Percentiles rank a stretch among this genome's conserved stretches.
Conservation (phyloP, 2,329 filamentous ascomycete species). For the Didymella lethalis region DNA sequence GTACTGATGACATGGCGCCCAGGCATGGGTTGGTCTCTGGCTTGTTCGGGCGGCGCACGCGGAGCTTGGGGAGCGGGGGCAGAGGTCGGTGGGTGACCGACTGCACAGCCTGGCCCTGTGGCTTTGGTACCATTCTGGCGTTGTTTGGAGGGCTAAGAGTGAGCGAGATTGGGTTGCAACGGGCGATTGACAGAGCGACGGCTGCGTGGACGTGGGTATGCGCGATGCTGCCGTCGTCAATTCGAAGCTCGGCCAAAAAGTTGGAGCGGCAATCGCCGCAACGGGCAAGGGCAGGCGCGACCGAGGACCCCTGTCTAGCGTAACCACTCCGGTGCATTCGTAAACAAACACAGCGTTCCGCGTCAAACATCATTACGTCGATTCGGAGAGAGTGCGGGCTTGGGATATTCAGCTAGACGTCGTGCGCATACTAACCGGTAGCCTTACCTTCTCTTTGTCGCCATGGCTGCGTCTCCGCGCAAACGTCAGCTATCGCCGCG, state of each 20-base stretch:
- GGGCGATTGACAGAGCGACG: slow-evolving; percentile 4
- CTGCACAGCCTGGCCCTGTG: slow-evolving; percentile 43
- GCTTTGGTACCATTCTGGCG: slow-evolving; percentile 48
- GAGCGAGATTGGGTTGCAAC: slow-evolving; percentile 9
- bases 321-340: neutral
- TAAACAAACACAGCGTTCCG: slow-evolving; percentile 20
- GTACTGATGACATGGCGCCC: slow-evolving; percentile 70
- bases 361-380: slow-evolving; percentile 17
- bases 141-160: slow-evolving; percentile 8
- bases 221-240: slow-evolving; percentile 7
- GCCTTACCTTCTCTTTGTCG: slow-evolving; percentile 17
- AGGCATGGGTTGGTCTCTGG: slow-evolving; percentile 70
- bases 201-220: slow-evolving; percentile 1
- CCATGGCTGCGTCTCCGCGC: slow-evolving; percentile 44
- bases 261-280: slow-evolving; percentile 20
- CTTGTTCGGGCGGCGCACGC: slow-evolving; percentile 69
- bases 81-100: slow-evolving; percentile 58
- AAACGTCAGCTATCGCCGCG: slow-evolving; percentile 41
- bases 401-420: neutral
- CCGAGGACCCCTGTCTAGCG: slow-evolving; percentile 17
- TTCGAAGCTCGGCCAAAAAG: slow-evolving; percentile 21
- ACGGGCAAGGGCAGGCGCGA: slow-evolving; percentile 14
- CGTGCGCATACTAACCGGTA: slow-evolving; percentile 26
- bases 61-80: slow-evolving; percentile 68
- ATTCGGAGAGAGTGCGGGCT: slow-evolving; percentile 4